A percentile compares a stretch with the other conserved stretches of the same genome.
These are phyloP conservation scores for Brassica cretica DNA, from an alignment of 345 rosid genomes.

Conservation along the genomic window DNA sequence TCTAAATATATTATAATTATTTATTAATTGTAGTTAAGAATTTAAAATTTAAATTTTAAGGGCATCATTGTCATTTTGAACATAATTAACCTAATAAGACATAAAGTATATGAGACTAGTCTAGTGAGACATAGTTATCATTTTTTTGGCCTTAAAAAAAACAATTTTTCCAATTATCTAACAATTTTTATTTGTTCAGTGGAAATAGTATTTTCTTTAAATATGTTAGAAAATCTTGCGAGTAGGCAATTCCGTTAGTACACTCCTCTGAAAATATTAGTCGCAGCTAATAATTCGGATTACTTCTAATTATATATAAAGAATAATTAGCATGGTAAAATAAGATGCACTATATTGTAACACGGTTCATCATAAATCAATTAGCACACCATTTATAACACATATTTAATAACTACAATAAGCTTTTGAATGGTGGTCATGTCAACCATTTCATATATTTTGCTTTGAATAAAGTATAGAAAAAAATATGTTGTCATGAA, in stretches of 20 bases:
- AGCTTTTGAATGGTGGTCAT: background rate
- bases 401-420: background rate
- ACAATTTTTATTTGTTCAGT: background rate
- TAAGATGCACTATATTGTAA: background rate
- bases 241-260: background rate
- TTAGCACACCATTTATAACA: background rate
- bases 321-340: background rate
- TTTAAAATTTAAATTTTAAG: too few species aligned
- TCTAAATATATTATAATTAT: too few species aligned
- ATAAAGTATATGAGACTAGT: too few species aligned
- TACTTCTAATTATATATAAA: background rate
- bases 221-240: background rate
- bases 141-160: too few species aligned
- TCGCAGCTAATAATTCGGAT: background rate
- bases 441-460: background rate
- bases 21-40: too few species aligned
- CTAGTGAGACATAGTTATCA: too few species aligned
- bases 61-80: too few species aligned
- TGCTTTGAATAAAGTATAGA: background rate
- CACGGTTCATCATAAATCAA: background rate
- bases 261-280: background rate
- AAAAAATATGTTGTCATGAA: constrained; percentile 6
- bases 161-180: too few species aligned
- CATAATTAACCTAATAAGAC: too few species aligned
- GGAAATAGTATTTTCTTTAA: background rate